These are phyloP conservation scores for Euclidium syriacum DNA, from an alignment of 345 rosid species.

Conservation along the genomic window DNA sequence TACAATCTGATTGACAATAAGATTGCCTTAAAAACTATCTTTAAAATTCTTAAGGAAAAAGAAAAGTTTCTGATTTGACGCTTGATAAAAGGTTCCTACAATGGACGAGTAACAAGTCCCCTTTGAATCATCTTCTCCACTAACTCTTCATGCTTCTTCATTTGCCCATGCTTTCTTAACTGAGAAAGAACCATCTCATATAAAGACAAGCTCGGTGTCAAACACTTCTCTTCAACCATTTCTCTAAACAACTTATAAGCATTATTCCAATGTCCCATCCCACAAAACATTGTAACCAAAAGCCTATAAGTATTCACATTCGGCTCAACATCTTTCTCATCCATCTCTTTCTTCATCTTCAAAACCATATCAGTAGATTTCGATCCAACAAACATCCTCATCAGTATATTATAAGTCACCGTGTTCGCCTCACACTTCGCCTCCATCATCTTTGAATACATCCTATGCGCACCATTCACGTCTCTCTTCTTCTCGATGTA, in stretches of 20 bases:
- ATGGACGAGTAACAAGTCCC: slow-evolving; percentile 32
- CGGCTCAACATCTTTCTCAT: slow-evolving; percentile 67
- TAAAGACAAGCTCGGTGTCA: slow-evolving; percentile 58
- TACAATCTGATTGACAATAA: background rate
- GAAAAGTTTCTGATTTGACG: background rate
- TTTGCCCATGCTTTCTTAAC: slow-evolving; percentile 74
- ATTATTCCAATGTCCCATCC: slow-evolving; percentile 96
- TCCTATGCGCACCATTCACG: slow-evolving; percentile 73
- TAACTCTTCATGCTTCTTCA: slow-evolving; percentile 88
- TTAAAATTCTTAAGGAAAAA: background rate
- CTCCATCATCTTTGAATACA: slow-evolving; percentile 73
- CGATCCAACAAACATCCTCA: slow-evolving; percentile 67
- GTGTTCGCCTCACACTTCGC: slow-evolving; percentile 56
- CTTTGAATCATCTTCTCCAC: slow-evolving; percentile 74
- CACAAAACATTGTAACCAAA: slow-evolving; percentile 81
- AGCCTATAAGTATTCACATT: slow-evolving; percentile 80
- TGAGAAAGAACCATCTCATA: slow-evolving; percentile 70
- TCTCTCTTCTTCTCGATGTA: slow-evolving; percentile 65
- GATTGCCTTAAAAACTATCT: background rate
- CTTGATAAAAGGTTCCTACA: slow-evolving; percentile 23
- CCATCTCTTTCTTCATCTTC: slow-evolving; percentile 94
- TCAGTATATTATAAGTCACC: slow-evolving; percentile 66
- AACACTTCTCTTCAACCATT: slow-evolving; percentile 83
- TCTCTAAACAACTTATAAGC: slow-evolving; percentile 73
- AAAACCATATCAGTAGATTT: slow-evolving; percentile 86